Base-by-base conservation (phyloP, 2,329 filamentous ascomycete species). In the Talaromyces islandicus region DNA sequence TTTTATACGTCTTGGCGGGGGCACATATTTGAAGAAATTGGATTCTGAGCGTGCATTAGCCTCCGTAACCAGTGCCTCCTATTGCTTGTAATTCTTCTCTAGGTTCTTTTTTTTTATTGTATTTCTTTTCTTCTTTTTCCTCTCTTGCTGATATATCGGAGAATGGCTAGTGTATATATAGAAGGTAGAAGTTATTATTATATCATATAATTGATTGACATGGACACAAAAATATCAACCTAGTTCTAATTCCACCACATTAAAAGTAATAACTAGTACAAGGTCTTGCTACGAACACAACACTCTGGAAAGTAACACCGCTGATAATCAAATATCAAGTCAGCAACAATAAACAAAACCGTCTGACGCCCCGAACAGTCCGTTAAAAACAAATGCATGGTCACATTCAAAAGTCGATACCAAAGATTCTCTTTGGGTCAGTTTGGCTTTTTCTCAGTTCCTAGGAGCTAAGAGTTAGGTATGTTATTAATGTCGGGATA, bases 1-100 rank as follows among this genome's bases (percentile, higher is more conserved):
- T 29, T 52, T 66, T 11, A 57, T 66, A 10, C 48, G 48, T 35
- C 63, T 64, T 46, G 59, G 65, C 12, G 61, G 64, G 2, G 62
- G 29, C 27, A 11, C 4, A 48, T 67, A 66, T 57, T 21, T 64
- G 35, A 55, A 48, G 51, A 64, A 67, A 60, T 35, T 67, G 50
- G 60, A 64, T 48, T 65, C 51, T 60, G 61, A 66, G 57, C 60
- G 54, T 2, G 61, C 62, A 24, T 57, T 67, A 51, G 60, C 53
- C 50, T 60, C 61, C 51, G 54, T 65, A 38, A 64, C 63, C 14
- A 60, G 62, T 32, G 32, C 55, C 21, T 65, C 62, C 0, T 66
- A 66, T 51, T 65, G 19, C 14, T 43, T 2, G 38, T n/a, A 19
- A 19, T n/a, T n/a, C n/a, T n/a, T n/a, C n/a, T n/a, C n/a, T n/a